These are phyloP conservation scores for Cryptococcus sp. DNA, from an alignment of 1,284 basidiomycete genomes.

Conservation along the genomic window DNA sequence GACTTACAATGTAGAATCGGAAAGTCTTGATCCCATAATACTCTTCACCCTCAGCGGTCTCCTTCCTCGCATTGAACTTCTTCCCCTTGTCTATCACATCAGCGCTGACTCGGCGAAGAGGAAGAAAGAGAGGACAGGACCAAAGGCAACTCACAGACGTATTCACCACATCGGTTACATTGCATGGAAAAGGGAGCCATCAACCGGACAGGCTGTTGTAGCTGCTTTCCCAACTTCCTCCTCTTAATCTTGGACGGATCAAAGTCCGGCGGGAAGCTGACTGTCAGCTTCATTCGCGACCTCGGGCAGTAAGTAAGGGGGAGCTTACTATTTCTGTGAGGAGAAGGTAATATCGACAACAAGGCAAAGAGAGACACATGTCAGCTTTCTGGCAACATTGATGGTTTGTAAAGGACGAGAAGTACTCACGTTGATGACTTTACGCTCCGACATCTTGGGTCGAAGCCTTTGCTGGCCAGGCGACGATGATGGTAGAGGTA, in stretches of 20 bases:
- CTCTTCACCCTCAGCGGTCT: slow-evolving; percentile 92
- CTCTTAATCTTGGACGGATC: slow-evolving; percentile 94
- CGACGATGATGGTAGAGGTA: no score
- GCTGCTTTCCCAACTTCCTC: slow-evolving; percentile 76
- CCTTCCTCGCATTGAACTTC: slow-evolving; percentile 99
- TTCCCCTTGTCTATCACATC: slow-evolving; percentile 65
- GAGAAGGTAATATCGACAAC: no score
- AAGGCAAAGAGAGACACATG: no score
- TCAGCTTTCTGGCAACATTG: background rate
- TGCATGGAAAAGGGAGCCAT: slow-evolving; percentile 99
- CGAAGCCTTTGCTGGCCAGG: no score
- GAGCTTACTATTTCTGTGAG: slow-evolving; percentile 24
- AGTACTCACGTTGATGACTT: slow-evolving; percentile 60
- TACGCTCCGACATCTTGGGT: slow-evolving; percentile 75
- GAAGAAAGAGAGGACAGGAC: no score
- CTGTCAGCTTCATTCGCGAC: background rate
- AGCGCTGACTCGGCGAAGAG: no score
- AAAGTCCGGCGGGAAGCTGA: slow-evolving; percentile 67
- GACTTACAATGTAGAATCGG: slow-evolving; percentile 48
- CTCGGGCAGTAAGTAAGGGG: background rate
- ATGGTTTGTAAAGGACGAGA: no score
- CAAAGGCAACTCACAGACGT: slow-evolving; percentile 82
- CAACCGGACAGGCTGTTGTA: slow-evolving; percentile 91
- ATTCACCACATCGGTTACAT: slow-evolving; percentile 93
- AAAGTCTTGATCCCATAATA: slow-evolving; percentile 89